Base-by-base conservation (phyloP, 176 grass and related monocot genomes). In the barley (Hordeum vulgare) region DNA sequence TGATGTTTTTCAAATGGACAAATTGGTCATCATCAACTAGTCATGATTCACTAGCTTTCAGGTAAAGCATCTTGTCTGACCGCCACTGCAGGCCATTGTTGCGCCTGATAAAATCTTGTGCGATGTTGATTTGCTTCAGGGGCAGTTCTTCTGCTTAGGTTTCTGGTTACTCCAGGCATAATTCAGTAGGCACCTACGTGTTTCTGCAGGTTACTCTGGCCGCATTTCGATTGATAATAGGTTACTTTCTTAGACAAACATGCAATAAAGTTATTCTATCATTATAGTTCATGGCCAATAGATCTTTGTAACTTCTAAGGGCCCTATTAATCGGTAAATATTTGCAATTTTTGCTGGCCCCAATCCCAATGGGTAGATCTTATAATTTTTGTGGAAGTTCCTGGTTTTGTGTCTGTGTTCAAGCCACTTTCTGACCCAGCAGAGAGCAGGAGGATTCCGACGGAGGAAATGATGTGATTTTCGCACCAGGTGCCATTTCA, bases 401-500 rank as follows among this genome's bases (percentile, higher is more conserved):
- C 78, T 63, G 85, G 87, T 49, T 92, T 94, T 79, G 89, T 70
- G 40, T 70, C 93, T 75, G 96, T 98, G 62, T 95, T 93, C 77
- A 80, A 84, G 63, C 67, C 80, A 51, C 70, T 88, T 33, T 21
- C 34, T 37, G 79, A 89, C 28, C 45, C 76, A 85, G 69, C 35
- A 15, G 69, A 83, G 80, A 83, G 77, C 39, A 81, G 63, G 83
- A 90, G 26, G 70, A 76, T 94, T 58, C 78, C 79, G 20, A 94
- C 58, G 10, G 69, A 80, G n/a, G 93, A 95, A 63, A 98, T 96
- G 89, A 70, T 96, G 75, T 71, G 87, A 20, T 94, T 98, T 79
- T 98, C 91, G 9, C 96, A 95, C 69, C 89, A 89, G 64, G 93
- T 96, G 29, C 93, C 93, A 28, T 91, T 92, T 29, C 89, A 90